phyloP scores from a whole-genome alignment of 2,329 filamentous ascomycete genomes.

The Volutella citrinella region DNA sequence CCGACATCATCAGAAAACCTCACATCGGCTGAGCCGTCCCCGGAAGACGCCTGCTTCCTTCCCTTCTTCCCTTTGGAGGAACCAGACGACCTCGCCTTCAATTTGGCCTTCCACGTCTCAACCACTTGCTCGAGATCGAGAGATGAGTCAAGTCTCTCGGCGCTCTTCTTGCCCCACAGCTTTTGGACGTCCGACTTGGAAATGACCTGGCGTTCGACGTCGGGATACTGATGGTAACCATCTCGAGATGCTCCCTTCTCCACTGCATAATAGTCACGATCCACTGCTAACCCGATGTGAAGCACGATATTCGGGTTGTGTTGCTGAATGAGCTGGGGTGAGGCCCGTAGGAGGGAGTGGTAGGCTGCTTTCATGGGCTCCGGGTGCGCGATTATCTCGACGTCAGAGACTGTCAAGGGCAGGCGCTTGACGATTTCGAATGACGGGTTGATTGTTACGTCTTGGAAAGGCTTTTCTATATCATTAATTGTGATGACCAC shows the following conservation, averaged over 20 bases:
- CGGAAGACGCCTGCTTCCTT: too few species aligned
- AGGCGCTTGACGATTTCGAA: too few species aligned
- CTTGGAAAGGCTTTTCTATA: too few species aligned
- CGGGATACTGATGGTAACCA: constrained; percentile 6
- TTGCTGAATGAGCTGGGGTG: too few species aligned
- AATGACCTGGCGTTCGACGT: constrained; percentile 4
- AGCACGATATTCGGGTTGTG: constrained; percentile 3
- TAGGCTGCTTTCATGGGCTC: too few species aligned
- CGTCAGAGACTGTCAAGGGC: too few species aligned
- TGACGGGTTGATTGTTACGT: too few species aligned
- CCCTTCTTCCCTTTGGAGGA: too few species aligned
- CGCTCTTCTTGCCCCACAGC: constrained; percentile 5
- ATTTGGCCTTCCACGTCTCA: neutral
- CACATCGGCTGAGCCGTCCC: neutral
- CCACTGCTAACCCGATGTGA: constrained; percentile 2
- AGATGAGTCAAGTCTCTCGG: constrained; percentile 2
- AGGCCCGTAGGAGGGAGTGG: too few species aligned
- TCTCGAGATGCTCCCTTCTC: constrained; percentile 1
- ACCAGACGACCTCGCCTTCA: too few species aligned
- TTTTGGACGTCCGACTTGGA: constrained; percentile 4
- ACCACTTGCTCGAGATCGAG: constrained; percentile 2
- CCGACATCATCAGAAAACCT: constrained; percentile 4
- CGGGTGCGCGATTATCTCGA: too few species aligned
- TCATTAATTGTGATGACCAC: too few species aligned
- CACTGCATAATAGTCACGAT: constrained; percentile 3